These are phyloP conservation scores for Pterothamnion heteromorphum DNA, from an alignment of 31 red algal genomes.

Conservation along the genomic window DNA sequence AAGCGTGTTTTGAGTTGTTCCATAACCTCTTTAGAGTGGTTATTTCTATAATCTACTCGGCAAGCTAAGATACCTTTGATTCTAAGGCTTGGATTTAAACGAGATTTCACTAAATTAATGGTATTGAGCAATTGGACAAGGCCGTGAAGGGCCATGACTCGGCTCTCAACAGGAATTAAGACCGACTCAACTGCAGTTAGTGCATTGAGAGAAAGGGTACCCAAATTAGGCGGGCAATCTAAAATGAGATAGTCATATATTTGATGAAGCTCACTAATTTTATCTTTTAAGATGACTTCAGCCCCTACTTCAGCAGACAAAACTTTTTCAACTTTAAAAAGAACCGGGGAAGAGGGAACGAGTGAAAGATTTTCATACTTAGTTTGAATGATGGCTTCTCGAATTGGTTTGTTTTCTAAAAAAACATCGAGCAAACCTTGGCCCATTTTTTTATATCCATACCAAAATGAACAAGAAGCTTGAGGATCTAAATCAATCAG, in stretches of 20 bases:
- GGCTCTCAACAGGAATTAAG: background rate
- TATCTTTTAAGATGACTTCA: conserved; percentile 30
- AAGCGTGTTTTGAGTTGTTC: background rate
- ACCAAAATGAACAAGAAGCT: background rate
- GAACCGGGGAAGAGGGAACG: background rate
- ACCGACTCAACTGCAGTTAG: background rate
- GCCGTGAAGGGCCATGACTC: background rate
- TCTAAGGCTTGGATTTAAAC: conserved; percentile 3
- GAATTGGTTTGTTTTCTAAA: background rate
- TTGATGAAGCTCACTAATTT: background rate
- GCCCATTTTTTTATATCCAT: too few species aligned
- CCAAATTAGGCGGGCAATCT: conserved; percentile 12
- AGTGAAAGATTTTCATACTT: background rate
- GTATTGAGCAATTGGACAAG: background rate
- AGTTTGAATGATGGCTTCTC: background rate
- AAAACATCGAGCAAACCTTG: background rate
- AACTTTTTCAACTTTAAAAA: background rate
- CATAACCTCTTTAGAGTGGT: background rate
- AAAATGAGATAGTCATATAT: conserved; percentile 9
- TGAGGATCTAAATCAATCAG: conserved; percentile 41
- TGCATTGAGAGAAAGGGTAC: conserved; percentile 20
- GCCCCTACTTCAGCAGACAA: background rate
- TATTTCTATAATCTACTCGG: background rate
- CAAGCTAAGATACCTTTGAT: background rate
- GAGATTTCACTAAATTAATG: background rate